Base-by-base conservation (phyloP, 2,329 filamentous ascomycete species). In the Hansfordia pulvinata region DNA sequence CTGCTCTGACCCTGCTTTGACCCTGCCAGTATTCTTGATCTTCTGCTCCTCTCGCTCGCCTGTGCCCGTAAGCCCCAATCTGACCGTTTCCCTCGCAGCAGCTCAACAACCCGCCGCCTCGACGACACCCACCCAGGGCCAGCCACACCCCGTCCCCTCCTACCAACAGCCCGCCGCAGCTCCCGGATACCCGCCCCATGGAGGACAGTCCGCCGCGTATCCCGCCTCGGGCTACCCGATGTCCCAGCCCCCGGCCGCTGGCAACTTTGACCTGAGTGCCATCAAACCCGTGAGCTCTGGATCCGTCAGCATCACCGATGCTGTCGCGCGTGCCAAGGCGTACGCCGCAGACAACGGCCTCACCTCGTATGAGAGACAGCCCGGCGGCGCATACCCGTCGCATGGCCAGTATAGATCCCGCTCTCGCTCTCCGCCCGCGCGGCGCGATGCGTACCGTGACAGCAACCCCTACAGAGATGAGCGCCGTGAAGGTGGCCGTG, bases 381-480 rank as follows among this genome's bases (percentile, higher is more conserved):
- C 51, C 54, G 29, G 54, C 54, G 27, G 68, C 64, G 40, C 50
- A 31, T 49, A 52, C 42, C 35, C 46, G 33, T 38, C 43, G 27
- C 44, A 51, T 38, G 53, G 60, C 40, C 58, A 59, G 12, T 84
- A 79, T 48, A 59, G 61, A 43, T 77, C 76, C 16, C 69, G 80
- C 34, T 86, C 82, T 19, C 73, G 83, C 35, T 90, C 84, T 10
- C 76, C 77, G 33, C 65, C 67, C 22, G 52, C 60, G 27, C 65
- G 70, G 28, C 76, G 79, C 44, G 78, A 82, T 42, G 64, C 68
- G 31, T 81, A 71, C 52, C 70, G 77, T 52, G 79, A 84, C 49
- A 76, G 74, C 44, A 88, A 83, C 44, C 79, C 81, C 13, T 92
- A 90, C 52, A 69, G 83, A 47, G 84, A 93, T 47, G 83, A 93